These are phyloP conservation scores for Bipolaris victoriae DNA, from an alignment of 2,329 filamentous ascomycete species.

Conservation along the genomic window DNA sequence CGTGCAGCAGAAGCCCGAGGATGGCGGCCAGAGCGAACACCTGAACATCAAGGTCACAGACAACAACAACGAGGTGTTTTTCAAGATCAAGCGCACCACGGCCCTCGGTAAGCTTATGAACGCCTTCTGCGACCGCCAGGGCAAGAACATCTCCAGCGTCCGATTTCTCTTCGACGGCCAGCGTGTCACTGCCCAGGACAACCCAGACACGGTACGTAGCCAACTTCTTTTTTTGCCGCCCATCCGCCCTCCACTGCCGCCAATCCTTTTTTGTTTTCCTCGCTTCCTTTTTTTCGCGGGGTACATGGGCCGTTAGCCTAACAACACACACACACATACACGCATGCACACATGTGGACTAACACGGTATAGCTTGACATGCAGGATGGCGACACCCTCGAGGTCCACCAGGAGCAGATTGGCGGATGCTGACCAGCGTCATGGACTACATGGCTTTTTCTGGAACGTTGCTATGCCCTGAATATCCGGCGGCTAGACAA, in stretches of 20 bases:
- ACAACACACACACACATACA: not conserved
- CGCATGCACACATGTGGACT: conserved; percentile 14
- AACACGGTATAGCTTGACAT: conserved; percentile 77
- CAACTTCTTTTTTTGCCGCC: not conserved
- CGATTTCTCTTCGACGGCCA: conserved; percentile 97
- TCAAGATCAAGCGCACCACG: conserved; percentile 98
- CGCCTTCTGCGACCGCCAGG: conserved; percentile 95
- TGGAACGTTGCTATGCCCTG: conserved; percentile 6
- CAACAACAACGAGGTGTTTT: conserved; percentile 99
- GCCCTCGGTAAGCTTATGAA: conserved; percentile 98
- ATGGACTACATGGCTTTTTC: conserved; percentile 3
- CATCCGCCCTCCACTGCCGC: not conserved
- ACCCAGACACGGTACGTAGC: conserved; percentile 82
- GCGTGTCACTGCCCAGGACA: conserved; percentile 86
- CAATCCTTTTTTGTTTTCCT: not conserved
- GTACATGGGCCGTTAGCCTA: not conserved
- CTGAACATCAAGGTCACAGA: conserved; percentile 99
- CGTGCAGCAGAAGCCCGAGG: conserved; percentile 53
- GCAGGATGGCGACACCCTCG: conserved; percentile 92
- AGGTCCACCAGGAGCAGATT: conserved; percentile 98
- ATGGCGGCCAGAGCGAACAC: conserved; percentile 70
- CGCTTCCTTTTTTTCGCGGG: not conserved
- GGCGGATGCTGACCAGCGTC: conserved; percentile 63
- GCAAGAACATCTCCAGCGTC: conserved; percentile 82
- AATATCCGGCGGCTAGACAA: conserved; percentile 3